Evolutionary conservation across 345 rosid genomes (phyloP).

Genomic region (Eucalyptus albens): DNA sequence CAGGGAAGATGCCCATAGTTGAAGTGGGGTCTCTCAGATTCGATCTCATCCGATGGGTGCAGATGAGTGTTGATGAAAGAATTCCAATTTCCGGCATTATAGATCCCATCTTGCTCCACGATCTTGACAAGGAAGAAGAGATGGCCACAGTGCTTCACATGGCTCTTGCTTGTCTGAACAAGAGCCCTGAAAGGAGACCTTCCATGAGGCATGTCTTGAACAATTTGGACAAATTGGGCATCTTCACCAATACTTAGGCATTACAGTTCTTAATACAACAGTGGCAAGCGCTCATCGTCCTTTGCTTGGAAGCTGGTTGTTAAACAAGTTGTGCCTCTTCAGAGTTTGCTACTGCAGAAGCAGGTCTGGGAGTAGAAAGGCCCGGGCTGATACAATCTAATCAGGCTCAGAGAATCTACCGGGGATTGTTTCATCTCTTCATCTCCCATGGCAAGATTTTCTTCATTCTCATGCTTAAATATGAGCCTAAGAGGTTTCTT

Average conservation of each 20-base stretch:
- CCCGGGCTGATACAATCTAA: background rate
- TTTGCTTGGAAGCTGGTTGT: background rate
- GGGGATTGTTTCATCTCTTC: background rate
- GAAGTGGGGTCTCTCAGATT: constrained; percentile 28
- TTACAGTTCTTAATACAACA: background rate
- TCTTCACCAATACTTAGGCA: background rate
- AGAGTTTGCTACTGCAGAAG: background rate
- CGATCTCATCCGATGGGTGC: constrained; percentile 69
- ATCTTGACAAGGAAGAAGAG: constrained; percentile 44
- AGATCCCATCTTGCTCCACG: constrained; percentile 47
- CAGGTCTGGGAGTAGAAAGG: background rate
- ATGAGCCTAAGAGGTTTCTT: background rate
- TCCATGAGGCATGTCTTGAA: constrained; percentile 43
- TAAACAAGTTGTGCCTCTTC: background rate
- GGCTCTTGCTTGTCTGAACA: constrained; percentile 53
- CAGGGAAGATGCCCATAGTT: constrained; percentile 52
- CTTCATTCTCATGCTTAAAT: background rate
- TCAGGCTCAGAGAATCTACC: background rate
- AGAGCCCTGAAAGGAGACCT: constrained; percentile 73
- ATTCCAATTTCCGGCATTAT: constrained; percentile 49
- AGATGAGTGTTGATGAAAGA: constrained; percentile 39
- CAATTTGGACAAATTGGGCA: constrained; percentile 27
- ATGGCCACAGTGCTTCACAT: constrained; percentile 42
- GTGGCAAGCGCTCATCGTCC: background rate
- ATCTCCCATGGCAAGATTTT: background rate